Base-by-base conservation (phyloP, 202 grass and related monocot genomes). In the Hordeum pubiflorum region DNA sequence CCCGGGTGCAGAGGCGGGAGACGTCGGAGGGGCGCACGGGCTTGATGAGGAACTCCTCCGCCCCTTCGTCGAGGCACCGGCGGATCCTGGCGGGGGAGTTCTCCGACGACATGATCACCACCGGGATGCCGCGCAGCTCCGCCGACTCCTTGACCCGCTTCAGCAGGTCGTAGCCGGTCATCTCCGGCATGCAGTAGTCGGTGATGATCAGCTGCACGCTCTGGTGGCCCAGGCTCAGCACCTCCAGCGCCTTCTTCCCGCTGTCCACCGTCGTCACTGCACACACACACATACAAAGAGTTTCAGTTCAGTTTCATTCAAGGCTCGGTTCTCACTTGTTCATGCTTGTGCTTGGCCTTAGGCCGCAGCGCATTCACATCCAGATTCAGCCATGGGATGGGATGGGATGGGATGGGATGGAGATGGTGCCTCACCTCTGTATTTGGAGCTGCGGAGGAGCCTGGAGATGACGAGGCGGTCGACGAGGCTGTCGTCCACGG, bases 131-230 rank as follows among this genome's bases (percentile, higher is more conserved):
- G 34, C 52, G 79, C 21, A 90, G 82, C 63, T 93, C 70, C 13
- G 89, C 54, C 32, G 91, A 88, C 43, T 82, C 89, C 91, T 97
- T 97, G 4, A 97, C 77, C 50, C 85, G 83, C 76, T 91, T 93
- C 12, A 97, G 85, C 24, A 97, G 91, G 23, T 97, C 91, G 79
- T 91, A 93, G 3, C 94, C 94, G 38, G 75, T 93, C 91, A 97
- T 97, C 72, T 93, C 91, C 43, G 94, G 94, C 91, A 97, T 97
- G 74, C 94, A 97, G 82, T 97, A 97, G 83, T 97, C 94, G 0
- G 94, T 97, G 79, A 97, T 88, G 33, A 97, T 86, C 73, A 93
- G 69, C 37, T 84, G 72, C 77, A 97, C 88, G 27, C 55, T 80
- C 39, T 82, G 81, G 57, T 80, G 84, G 57, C 89, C 90, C 89